These are phyloP conservation scores for Emergomyces africanus DNA, from an alignment of 2,329 filamentous ascomycete species.

Conservation along the genomic window DNA sequence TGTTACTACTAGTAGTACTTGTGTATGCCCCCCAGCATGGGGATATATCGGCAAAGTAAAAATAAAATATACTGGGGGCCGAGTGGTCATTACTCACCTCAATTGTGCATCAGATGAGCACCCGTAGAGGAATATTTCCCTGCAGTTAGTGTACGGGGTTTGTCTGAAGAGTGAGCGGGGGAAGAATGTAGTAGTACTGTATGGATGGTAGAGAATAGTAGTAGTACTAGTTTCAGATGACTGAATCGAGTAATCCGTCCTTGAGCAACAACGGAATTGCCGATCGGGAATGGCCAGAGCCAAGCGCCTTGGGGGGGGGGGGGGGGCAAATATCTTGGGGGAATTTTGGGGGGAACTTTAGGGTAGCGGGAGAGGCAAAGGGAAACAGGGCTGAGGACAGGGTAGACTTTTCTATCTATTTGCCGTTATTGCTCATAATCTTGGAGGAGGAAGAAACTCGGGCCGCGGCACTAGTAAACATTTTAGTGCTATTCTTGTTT, in stretches of 20 bases:
- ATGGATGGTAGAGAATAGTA: no score
- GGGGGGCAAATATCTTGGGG: no score
- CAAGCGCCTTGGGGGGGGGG: neutral
- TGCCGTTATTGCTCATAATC: no score
- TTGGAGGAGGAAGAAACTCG: no score
- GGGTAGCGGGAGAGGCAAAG: neutral
- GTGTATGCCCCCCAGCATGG: neutral
- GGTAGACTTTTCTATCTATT: no score
- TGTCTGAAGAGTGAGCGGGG: no score
- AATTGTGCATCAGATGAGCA: neutral
- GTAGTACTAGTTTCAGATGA: neutral
- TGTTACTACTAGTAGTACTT: no score
- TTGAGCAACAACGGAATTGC: constrained; percentile 2
- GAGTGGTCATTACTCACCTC: neutral
- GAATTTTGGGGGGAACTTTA: no score
- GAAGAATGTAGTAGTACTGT: neutral
- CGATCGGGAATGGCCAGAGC: constrained; percentile 1
- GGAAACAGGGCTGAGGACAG: neutral
- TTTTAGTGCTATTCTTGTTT: no score
- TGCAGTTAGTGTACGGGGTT: no score
- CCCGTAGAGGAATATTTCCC: no score
- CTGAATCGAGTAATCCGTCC: constrained; percentile 4
- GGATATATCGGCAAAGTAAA: neutral
- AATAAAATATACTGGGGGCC: neutral
- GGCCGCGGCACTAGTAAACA: no score